Percentiles rank a stretch among this genome's conserved stretches.
phyloP scores from a whole-genome alignment of 345 rosid genomes.

The Sisymbrium altissimum region DNA sequence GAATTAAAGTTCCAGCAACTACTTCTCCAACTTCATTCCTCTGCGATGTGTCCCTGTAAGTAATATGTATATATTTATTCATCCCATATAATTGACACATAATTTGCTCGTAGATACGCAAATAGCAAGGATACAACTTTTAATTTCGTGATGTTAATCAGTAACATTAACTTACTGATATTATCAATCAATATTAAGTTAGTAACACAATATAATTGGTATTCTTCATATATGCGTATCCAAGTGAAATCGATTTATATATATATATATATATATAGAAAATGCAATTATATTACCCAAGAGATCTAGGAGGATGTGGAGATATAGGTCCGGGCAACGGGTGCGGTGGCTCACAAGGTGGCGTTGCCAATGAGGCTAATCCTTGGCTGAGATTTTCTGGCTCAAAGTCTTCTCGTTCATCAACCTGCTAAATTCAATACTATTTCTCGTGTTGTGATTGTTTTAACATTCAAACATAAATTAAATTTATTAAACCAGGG shows the following conservation, averaged over 20 bases:
- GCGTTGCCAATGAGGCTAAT: slow-evolving; percentile 26
- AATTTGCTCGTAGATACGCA: neutral
- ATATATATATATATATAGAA: neutral
- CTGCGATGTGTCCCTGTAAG: slow-evolving; percentile 12
- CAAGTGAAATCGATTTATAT: neutral
- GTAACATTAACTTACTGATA: neutral
- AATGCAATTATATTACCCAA: slow-evolving; percentile 40
- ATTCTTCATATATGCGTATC: neutral
- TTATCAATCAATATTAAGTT: neutral
- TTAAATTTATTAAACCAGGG: neutral
- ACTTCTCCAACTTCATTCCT: neutral
- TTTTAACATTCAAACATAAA: neutral
- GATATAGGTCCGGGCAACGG: slow-evolving; percentile 16
- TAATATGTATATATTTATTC: neutral
- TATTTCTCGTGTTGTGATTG: neutral
- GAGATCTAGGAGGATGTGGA: slow-evolving; percentile 39
- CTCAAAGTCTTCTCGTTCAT: slow-evolving; percentile 32
- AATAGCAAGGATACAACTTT: neutral
- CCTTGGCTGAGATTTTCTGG: slow-evolving; percentile 31
- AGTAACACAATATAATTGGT: neutral
- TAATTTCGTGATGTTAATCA: neutral
- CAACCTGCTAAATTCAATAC: slow-evolving; percentile 18
- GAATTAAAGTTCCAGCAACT: neutral
- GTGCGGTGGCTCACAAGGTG: slow-evolving; percentile 15
- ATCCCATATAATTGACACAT: neutral